A percentile compares a stretch with the other conserved stretches of the same genome.
Conservation (phyloP, 2,329 filamentous ascomycete genomes). For the Byssoonygena ceratinophila region DNA sequence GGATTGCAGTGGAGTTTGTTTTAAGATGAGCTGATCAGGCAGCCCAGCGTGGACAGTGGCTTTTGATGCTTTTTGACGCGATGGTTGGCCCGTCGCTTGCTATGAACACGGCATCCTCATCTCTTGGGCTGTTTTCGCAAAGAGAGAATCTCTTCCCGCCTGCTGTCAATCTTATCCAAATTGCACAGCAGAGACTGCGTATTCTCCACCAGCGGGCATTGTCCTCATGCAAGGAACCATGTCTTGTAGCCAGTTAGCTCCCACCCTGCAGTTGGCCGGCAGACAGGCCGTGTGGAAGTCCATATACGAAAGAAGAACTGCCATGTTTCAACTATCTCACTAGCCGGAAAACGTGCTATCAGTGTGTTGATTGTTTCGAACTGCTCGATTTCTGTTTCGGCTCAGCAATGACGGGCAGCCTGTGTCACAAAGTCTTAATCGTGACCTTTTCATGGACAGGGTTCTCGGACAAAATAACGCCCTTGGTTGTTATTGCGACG, state of each 20-base stretch:
- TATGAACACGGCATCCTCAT: neutral
- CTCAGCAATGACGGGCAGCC: neutral
- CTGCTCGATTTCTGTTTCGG: neutral
- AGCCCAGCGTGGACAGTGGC: too few relatives aligned
- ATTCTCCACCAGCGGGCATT: neutral
- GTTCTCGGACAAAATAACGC: constrained; percentile 6
- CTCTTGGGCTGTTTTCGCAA: too few relatives aligned
- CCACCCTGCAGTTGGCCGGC: neutral
- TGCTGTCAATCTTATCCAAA: neutral
- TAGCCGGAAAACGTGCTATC: neutral
- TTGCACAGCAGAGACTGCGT: neutral
- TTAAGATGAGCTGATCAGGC: constrained; percentile 1
- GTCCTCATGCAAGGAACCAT: constrained; percentile 4
- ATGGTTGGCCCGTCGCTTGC: too few relatives aligned
- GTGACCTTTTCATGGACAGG: neutral
- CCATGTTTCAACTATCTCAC: neutral
- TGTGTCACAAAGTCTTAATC: neutral
- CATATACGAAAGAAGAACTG: neutral
- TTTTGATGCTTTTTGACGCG: too few relatives aligned
- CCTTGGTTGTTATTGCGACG: neutral
- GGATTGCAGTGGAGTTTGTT: neutral
- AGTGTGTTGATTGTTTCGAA: constrained; percentile 1
- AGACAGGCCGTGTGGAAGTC: neutral
- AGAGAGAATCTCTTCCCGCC: too few relatives aligned
- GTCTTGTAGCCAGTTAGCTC: neutral